Evolutionary conservation across 2,329 filamentous ascomycete genomes (phyloP), one percentile per base, ranked within the genome.

Genomic region (Cercospora sp.): DNA sequence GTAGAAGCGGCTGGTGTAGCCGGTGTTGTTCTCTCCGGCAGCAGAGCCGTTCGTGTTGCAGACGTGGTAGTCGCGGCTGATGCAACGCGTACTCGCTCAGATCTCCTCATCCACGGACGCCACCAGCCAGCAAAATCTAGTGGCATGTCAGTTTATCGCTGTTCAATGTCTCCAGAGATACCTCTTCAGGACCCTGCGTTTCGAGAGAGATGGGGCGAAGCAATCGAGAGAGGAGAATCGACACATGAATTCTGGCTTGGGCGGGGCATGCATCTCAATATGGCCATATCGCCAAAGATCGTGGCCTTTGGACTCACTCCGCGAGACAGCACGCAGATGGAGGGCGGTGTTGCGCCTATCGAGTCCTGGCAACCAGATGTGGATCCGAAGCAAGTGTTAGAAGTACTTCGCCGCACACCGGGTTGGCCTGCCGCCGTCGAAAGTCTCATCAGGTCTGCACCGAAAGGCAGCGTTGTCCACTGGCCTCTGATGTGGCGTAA

Each of bases 401-500:
- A 80, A 80, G 20, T 80, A 81, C 73, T 78, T 80, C 1, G 81
- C 80, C 3, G 79, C 79, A 66, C 76, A 77, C 65, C 80, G n/a
- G 53, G 81, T 59, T 83, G 82, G 81, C 80, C 80, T 5, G 79
- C 79, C 2, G 80, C 82, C 65, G 82, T 83, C 78, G 80, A 82
- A 68, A 76, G 80, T 13, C 78, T 84, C 16, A 80, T 84, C 39
- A 77, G 79, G 36, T 75, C 74, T 66, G 83, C 81, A 8, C 82
- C 82, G 16, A 74, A 77, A 12, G 80, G 83, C 59, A 83, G 81
- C 26, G 82, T 84, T 60, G 80, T 85, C 69, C 82, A 84, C 76
- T 85, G 82, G 67, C 80, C 82, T 68, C 79, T 85, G 2, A 77
- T 83, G 18, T 84, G 81, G 82, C 63, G 74, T 65, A 80, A 83